Evolutionary conservation across 2,329 filamentous ascomycete species (phyloP), one percentile per base, ranked within the genome.

Genomic region (Tolypocladium guangdongense): DNA sequence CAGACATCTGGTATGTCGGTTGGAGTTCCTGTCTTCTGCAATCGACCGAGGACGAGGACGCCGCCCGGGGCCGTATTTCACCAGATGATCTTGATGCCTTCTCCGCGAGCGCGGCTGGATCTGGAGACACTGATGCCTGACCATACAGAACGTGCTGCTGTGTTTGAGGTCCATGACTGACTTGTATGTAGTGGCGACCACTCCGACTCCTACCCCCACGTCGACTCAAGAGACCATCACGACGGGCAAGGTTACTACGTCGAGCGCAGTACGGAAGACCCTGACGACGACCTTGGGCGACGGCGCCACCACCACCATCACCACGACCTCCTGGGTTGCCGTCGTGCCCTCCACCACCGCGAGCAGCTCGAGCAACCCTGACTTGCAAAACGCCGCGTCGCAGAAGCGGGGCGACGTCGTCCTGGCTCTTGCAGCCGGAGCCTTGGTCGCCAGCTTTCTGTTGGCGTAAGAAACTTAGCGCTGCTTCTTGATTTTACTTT

Each of bases 251-350:
- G 57, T 65, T 30, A 64, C 62, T 36, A 71, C 71, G 12, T 69
- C 64, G 14, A 72, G 61, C 56, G 57, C 67, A 33, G 61, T 76
- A 53, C 56, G 65, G 7, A 61, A 69, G 27, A 75, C 73, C 0
- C 64, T 66, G 55, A 80, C 76, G n/a, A 74, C 73, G 7, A 77
- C 75, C 7, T 63, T 72, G 37, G 59, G 66, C 14, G 65, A 76
- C 49, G 77, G 77, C 30, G 71, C 68, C 35, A 66, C 74, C 52
- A 71, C 71, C 3, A 69, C 73, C 14, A 64, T 78, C 49, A 78
- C 76, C 12, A 70, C 70, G n/a, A 79, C 76, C 1, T 76, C 75
- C 0, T 75, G 68, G 61, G 76, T 79, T 3, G 71, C 68, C 24
- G 71, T 74, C 39, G 66, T 71, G 12, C 71, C 74, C 1, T 65